Evolutionary conservation across 2,329 filamentous ascomycete genomes (phyloP).

Genomic region (Colletotrichum scovillei): DNA sequence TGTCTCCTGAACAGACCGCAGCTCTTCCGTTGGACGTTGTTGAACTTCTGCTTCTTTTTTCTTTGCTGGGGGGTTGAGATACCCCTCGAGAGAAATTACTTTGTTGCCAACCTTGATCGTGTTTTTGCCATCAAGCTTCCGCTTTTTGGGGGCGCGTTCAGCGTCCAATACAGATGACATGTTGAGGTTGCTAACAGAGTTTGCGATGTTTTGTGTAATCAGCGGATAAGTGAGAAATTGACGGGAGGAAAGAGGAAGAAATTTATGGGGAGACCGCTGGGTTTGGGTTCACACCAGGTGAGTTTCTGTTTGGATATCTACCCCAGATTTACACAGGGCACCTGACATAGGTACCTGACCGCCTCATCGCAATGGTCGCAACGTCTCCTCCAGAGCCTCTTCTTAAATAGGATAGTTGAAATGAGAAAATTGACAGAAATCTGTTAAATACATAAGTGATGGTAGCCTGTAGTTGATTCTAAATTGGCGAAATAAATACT

Average conservation of each 20-base stretch:
- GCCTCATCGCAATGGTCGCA: background rate
- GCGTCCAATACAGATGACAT: conserved; percentile 37
- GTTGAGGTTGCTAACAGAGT: background rate
- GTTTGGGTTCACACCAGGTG: background rate
- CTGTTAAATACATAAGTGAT: background rate
- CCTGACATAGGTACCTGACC: background rate
- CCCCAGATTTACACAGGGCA: conserved; percentile 14
- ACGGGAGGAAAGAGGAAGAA: conserved; percentile 14
- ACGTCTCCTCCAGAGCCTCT: background rate
- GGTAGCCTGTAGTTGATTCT: background rate
- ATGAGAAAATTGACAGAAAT: background rate
- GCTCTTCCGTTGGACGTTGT: conserved; percentile 12
- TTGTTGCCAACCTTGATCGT: conserved; percentile 60
- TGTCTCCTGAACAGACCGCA: background rate
- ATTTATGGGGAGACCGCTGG: conserved; percentile 25
- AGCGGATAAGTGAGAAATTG: background rate
- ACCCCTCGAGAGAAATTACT: conserved; percentile 61
- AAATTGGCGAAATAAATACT: background rate
- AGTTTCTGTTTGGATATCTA: background rate
- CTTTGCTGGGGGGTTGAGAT: conserved; percentile 52
- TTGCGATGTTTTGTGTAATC: background rate
- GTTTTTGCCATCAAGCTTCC: conserved; percentile 48
- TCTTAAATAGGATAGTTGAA: background rate
- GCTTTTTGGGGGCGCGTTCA: conserved; percentile 50
- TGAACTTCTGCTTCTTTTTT: conserved; percentile 33